These are phyloP conservation scores for Leccinum subtestaceum DNA, from an alignment of 768 basidiomycete genomes.

Conservation along the genomic window DNA sequence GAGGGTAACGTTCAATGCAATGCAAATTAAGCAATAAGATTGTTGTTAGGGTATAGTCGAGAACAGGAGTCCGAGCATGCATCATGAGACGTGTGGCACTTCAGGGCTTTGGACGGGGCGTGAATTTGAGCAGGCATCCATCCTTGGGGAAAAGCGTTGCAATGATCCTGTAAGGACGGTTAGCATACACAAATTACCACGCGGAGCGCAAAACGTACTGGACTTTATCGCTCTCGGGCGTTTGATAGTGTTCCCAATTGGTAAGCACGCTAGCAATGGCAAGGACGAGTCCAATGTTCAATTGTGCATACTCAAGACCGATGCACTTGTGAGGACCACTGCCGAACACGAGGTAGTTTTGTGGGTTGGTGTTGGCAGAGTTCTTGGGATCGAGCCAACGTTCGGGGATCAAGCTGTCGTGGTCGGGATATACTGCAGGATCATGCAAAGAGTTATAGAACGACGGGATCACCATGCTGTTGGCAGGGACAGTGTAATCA, in stretches of 20 bases:
- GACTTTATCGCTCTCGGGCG: slow-evolving; percentile 74
- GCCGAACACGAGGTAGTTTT: slow-evolving; percentile 96
- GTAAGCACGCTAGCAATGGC: slow-evolving; percentile 78
- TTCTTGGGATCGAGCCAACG: slow-evolving; percentile 88
- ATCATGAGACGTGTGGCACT: background rate
- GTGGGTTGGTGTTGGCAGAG: slow-evolving; percentile 77
- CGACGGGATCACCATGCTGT: slow-evolving; percentile 92
- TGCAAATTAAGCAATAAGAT: slow-evolving; percentile 16
- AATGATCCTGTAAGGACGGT: slow-evolving; percentile 61
- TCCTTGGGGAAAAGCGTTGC: slow-evolving; percentile 98
- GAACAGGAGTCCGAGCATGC: background rate
- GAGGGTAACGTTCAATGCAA: background rate
- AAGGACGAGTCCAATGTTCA: slow-evolving; percentile 86
- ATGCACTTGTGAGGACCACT: slow-evolving; percentile 92
- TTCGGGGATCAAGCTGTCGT: slow-evolving; percentile 80
- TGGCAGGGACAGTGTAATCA: slow-evolving; percentile 89
- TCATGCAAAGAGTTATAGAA: slow-evolving; percentile 95
- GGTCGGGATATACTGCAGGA: slow-evolving; percentile 80
- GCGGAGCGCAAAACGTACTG: slow-evolving; percentile 51
- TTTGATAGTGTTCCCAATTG: slow-evolving; percentile 86
- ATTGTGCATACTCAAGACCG: slow-evolving; percentile 86
- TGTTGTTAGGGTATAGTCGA: slow-evolving; percentile 9
- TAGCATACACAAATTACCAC: background rate
- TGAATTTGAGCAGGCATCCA: slow-evolving; percentile 77
- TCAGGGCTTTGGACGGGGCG: slow-evolving; percentile 47